phyloP scores from a whole-genome alignment of 495 filamentous ascomycete genomes.

The Xylaria venustula region DNA sequence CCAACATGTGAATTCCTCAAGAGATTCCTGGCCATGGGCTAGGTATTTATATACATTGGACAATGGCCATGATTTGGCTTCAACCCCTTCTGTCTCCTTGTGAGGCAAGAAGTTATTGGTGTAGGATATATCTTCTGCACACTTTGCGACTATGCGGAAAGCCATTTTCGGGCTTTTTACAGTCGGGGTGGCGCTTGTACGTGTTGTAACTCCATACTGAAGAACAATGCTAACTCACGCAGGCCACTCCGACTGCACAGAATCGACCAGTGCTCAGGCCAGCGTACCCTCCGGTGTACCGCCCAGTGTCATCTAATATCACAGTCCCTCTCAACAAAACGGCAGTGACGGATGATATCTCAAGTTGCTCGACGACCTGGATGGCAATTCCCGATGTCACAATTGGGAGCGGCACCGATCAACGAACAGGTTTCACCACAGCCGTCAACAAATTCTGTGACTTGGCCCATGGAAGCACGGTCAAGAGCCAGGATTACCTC shows the following conservation, averaged over 20 bases:
- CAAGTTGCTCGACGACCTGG: slow-evolving; percentile 28
- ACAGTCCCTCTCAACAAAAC: not conserved
- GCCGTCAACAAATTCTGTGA: slow-evolving; percentile 27
- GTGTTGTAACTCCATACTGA: not conserved
- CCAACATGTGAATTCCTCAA: slow-evolving; percentile 6
- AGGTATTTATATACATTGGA: not conserved
- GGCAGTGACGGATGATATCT: slow-evolving; percentile 24
- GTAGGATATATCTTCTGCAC: not conserved
- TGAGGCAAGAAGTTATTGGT: not conserved
- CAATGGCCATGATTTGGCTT: not conserved
- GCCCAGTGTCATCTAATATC: not conserved
- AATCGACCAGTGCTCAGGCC: not conserved
- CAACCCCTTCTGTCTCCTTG: not conserved
- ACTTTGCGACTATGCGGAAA: not conserved
- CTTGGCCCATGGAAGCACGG: slow-evolving; percentile 21
- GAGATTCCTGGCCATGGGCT: not conserved
- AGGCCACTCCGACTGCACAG: slow-evolving; percentile 5
- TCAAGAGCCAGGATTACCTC: slow-evolving; percentile 25
- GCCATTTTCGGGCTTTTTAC: not conserved
- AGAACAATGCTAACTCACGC: not conserved
- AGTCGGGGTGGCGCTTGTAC: slow-evolving; percentile 4
- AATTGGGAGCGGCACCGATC: slow-evolving; percentile 27
- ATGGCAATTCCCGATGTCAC: slow-evolving; percentile 27
- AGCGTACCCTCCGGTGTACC: not conserved
- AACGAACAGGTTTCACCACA: slow-evolving; percentile 22